Conservation (phyloP, 2,329 filamentous ascomycete genomes). For the Trichoderma atroviride region DNA sequence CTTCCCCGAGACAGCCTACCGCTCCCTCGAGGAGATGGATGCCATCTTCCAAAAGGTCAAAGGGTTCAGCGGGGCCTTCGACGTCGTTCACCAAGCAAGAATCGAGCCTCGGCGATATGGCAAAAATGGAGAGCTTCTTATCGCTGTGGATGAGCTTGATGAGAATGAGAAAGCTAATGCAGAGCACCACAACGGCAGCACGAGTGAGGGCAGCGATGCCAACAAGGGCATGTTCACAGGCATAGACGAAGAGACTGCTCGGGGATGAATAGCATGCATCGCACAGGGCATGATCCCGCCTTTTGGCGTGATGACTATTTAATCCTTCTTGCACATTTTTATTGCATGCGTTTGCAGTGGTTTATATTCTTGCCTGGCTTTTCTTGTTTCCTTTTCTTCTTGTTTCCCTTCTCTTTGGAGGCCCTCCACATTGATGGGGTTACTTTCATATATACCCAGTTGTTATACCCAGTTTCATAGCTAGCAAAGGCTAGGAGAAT, state of each 20-base stretch:
- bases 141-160: constrained; percentile 47
- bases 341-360: background rate
- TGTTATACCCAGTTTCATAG: background rate
- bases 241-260: constrained; percentile 42
- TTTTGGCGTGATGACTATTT: background rate
- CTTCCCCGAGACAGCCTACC: constrained; percentile 66
- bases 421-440: background rate
- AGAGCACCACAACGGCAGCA: constrained; percentile 37
- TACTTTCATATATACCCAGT: constrained; percentile 11
- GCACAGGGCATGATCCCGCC: background rate
- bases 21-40: constrained; percentile 69
- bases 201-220: constrained; percentile 32
- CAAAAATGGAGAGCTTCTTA: constrained; percentile 61
- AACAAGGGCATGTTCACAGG: constrained; percentile 37
- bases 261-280: constrained; percentile 27
- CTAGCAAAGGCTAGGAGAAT: background rate
- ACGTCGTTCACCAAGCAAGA: constrained; percentile 43
- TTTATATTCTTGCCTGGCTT: background rate
- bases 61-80: constrained; percentile 43
- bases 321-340: background rate
- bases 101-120: constrained; percentile 60
- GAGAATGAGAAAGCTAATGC: constrained; percentile 45
- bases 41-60: constrained; percentile 61
- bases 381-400: background rate
- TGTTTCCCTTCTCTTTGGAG: background rate